Base-by-base conservation (phyloP, 257 asterid species). In the Ehretia macrophylla region DNA sequence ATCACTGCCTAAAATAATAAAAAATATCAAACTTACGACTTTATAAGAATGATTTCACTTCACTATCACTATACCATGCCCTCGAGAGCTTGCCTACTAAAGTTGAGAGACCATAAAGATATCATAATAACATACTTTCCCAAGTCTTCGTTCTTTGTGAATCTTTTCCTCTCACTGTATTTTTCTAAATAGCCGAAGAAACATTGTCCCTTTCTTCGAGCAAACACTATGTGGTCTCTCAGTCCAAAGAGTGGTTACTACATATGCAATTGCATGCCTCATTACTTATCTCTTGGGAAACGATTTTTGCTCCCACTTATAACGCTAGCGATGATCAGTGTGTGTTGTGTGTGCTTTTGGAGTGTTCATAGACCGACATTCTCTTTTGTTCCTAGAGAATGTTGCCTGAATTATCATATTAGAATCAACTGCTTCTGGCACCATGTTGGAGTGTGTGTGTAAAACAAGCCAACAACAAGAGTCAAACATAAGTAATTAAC, bases 301-400 rank as follows among this genome's bases (percentile, higher is more conserved):
- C 44, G 6, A 38, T 38, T 38, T 38, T 50, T 50, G 13, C 55
- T 21, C 55, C 55, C 55, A 0, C 18, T 50, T 50, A n/a, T 50
- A 4, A 50, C 55, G 18, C 55, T 47, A 47, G 13, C 11, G 3
- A 27, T 27, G 35, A 3, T 4, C 16, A 10, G 11, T 42, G 49
- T 27, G 39, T 67, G 32, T 59, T 21, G n/a, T 51, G 67, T 51
- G 71, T 21, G 52, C 23, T 48, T 35, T 32, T 16, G 17, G 57
- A 17, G 58, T 38, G 17, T 64, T 69, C 53, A 69, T 72, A 71
- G 80, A 74, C 84, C 68, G 81, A 84, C 95, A 84, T 84, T 84
- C 87, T 83, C 47, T 80, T 83, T 74, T 78, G 88, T 76, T 81
- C 78, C 81, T 69, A 67, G 59, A 40, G 45, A 78, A 65, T 67